Base-by-base conservation (phyloP, 2,329 filamentous ascomycete genomes). In the Xylariaceae sp. region DNA sequence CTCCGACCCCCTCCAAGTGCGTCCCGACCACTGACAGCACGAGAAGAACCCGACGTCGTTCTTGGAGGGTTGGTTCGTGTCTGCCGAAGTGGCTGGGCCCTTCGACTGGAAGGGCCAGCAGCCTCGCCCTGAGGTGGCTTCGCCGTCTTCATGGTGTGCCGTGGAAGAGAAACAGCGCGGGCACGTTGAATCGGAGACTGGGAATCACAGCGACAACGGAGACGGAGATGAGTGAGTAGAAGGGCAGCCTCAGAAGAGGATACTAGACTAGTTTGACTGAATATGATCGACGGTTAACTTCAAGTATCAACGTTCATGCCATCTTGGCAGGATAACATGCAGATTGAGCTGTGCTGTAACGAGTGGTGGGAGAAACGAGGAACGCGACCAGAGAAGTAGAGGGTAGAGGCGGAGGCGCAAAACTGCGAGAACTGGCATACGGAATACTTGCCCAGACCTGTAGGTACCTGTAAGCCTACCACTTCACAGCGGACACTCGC, bases 51-150 rank as follows among this genome's bases (percentile, higher is more conserved):
- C 66, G 79, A 76, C 56, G 81, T 80, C 59, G 76, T 79, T 73
- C 85, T 79, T 51, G 82, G 77, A 64, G 85, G 84, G 69, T 88
- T 88, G 58, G 81, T 84, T 69, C 85, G 82, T 68, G 85, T 82
- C 73, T 87, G 85, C 63, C 85, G 84, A 67, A 84, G 77, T 52
- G 85, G 85, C 69, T 88, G 85, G 58, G 83, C 82, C 72, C 84
- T 79, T 68, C 84, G 81, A 74, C 77, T 79, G 62, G 82, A 80
- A 61, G 70, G 65, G 39, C 67, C 68, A 55, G 76, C 71, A 50
- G 75, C 71, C 58, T 76, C 73, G 37, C 73, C 62, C 41, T 73
- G 70, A 51, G 76, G 69, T 30, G 76, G 73, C 67, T 82, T 84
- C 53, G 80, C 78, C 51, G 81, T 80, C 73, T 82, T 85, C 82